Base-by-base conservation (phyloP, 805 yeast genomes). In the Candida yuanshanica region DNA sequence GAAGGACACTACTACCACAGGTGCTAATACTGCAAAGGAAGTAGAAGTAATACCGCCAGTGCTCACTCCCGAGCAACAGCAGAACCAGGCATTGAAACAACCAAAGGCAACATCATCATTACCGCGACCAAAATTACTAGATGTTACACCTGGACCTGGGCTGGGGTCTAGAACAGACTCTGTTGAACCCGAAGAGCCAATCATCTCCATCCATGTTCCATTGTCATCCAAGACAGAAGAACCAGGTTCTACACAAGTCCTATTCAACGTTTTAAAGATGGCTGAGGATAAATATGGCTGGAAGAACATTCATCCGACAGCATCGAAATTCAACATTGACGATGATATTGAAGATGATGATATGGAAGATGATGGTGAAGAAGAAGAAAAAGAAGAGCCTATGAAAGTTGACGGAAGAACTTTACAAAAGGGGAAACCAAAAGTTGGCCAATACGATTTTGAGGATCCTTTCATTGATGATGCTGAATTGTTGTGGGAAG, bases 381-480 rank as follows among this genome's bases (percentile, higher is more conserved):
- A 64, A 5, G 75, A 64, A n/a, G 66, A 62, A 40, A 49, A 36
- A 36, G 49, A 46, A 31, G 57, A 48, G 35, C 51, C 52, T n/a
- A 43, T 43, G 63, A 66, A 50, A 73, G 68, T 54, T 65, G 70
- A 53, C 62, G 68, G 41, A 57, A 62, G 58, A 66, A 69, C 71
- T 46, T 61, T 63, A 36, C 72, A 69, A 55, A 69, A 69, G 52
- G 71, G 76, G 31, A 83, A 83, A 54, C 75, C 89, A 39, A 77
- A 84, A 49, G 87, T 89, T 26, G 96, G 96, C 2, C 88, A 86
- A 56, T 93, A 93, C 62, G 99, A 93, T 59, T 70, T 77, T 37
- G 81, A 85, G 45, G 99, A 93, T 62, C 99, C 98, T 2, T 93
- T 93, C 56, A 93, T 93, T 44, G 99, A 93, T 64, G 99, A 93